phyloP scores from a whole-genome alignment of 148 eudicot species.

The Diospyros kaki region DNA sequence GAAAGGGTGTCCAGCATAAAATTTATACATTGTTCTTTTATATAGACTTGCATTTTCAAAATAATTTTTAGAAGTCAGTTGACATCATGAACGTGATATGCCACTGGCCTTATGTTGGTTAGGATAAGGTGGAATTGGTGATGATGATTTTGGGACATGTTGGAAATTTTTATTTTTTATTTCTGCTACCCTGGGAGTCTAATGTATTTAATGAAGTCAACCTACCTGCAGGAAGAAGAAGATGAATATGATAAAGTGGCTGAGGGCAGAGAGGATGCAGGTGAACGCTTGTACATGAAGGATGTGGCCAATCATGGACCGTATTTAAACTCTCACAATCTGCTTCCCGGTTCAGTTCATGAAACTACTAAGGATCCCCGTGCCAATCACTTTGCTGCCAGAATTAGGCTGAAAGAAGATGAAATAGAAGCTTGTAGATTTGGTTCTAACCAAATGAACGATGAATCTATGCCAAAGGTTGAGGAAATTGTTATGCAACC shows the following conservation, averaged over 20 bases:
- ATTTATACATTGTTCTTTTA: too few species aligned
- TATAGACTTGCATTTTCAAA: too few species aligned
- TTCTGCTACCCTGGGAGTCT: not conserved
- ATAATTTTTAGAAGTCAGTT: too few species aligned
- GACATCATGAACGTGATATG: too few species aligned
- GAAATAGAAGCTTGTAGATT: conserved; percentile 22
- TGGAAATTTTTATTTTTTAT: not conserved
- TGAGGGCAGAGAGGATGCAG: conserved; percentile 27
- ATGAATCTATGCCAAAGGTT: conserved; percentile 13
- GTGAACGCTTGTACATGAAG: conserved; percentile 27
- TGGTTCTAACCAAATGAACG: not conserved
- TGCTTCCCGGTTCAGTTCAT: conserved; percentile 15
- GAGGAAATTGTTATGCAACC: conserved; percentile 8
- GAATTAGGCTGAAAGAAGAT: conserved; percentile 40
- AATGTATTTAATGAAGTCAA: not conserved
- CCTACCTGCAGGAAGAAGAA: conserved; percentile 29
- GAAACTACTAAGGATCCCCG: conserved; percentile 30
- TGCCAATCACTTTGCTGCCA: conserved; percentile 43
- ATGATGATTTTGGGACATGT: too few species aligned
- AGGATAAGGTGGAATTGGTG: too few species aligned
- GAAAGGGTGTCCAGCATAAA: too few species aligned
- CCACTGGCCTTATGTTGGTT: too few species aligned
- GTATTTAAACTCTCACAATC: conserved; percentile 28
- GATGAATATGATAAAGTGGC: conserved; percentile 30
- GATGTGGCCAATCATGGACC: conserved; percentile 26